Conservation (phyloP, 192 early-diverging fungal species). For the Podila epigama region DNA sequence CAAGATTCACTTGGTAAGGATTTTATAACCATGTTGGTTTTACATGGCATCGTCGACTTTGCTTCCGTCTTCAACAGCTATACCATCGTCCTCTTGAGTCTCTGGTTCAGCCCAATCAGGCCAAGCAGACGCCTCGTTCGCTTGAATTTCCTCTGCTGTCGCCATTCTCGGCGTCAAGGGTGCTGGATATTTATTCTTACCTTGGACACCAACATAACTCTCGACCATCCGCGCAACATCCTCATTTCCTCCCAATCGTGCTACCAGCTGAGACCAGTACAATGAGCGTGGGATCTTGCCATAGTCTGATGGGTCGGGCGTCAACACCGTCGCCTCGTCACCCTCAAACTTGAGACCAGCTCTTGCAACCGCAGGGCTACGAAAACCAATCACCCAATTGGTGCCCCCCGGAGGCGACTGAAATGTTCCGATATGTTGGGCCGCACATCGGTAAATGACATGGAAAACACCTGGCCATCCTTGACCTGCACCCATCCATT, state of each 20-base stretch:
- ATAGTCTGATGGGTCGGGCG: background rate
- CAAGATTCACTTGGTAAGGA: too few relatives aligned
- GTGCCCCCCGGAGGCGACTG: conserved; percentile 35
- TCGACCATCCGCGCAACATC: background rate
- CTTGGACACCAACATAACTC: conserved; percentile 9
- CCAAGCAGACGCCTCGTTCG: background rate
- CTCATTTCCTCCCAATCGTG: conserved; percentile 2
- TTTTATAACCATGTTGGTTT: too few relatives aligned
- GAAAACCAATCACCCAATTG: conserved; percentile 30
- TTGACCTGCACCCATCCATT: conserved; percentile 41
- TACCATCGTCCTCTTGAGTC: background rate
- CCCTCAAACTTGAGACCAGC: background rate
- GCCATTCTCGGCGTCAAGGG: background rate
- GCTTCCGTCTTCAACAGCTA: background rate
- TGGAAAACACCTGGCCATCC: conserved; percentile 42
- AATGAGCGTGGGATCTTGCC: conserved; percentile 2
- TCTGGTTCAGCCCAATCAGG: background rate
- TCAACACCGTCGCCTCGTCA: conserved; percentile 23
- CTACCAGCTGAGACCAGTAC: conserved; percentile 40
- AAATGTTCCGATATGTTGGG: conserved; percentile 1
- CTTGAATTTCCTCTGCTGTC: background rate
- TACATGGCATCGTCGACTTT: too few relatives aligned
- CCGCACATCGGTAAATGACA: conserved; percentile 10
- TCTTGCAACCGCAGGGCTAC: background rate
- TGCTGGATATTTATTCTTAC: conserved; percentile 18